Conservation (phyloP, 768 basidiomycete genomes). For the Strobilomyces echinocephalus region DNA sequence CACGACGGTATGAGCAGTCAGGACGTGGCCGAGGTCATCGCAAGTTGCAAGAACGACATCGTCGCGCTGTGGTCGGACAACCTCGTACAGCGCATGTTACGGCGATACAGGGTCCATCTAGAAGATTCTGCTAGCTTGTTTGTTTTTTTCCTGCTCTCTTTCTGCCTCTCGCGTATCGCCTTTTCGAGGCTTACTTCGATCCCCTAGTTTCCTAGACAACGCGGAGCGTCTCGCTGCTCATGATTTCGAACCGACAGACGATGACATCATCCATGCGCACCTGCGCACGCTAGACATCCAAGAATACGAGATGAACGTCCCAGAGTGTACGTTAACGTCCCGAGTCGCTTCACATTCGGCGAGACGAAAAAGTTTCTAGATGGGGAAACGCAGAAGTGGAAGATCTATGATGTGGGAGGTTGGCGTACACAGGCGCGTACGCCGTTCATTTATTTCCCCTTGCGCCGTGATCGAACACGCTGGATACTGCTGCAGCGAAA, state of each 20-base stretch:
- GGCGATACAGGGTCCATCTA: slow-evolving; percentile 38
- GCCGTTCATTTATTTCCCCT: slow-evolving; percentile 10
- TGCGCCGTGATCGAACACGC: too few relatives aligned
- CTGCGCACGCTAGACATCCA: slow-evolving; percentile 50
- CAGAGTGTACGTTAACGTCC: slow-evolving; percentile 17
- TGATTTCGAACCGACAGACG: too few relatives aligned
- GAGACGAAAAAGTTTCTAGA: slow-evolving; percentile 11
- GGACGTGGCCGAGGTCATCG: slow-evolving; percentile 48
- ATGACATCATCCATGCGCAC: slow-evolving; percentile 60
- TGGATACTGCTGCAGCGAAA: slow-evolving; percentile 44
- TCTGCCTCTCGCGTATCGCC: neutral
- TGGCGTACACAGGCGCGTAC: slow-evolving; percentile 54
- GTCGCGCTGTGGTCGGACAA: slow-evolving; percentile 58
- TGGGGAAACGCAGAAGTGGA: slow-evolving; percentile 44
- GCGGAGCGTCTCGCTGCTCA: too few relatives aligned
- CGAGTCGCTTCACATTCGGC: slow-evolving; percentile 18
- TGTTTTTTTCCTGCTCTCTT: neutral
- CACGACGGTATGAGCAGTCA: slow-evolving; percentile 29
- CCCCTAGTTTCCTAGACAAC: too few relatives aligned
- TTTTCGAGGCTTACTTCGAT: too few relatives aligned
- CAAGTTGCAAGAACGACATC: slow-evolving; percentile 60
- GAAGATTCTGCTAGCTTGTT: too few relatives aligned
- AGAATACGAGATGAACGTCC: slow-evolving; percentile 33
- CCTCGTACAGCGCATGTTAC: slow-evolving; percentile 45
- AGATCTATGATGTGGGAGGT: slow-evolving; percentile 74